These are phyloP conservation scores for Colletotrichum agaves DNA, from an alignment of 2,329 filamentous ascomycete species.

Conservation along the genomic window DNA sequence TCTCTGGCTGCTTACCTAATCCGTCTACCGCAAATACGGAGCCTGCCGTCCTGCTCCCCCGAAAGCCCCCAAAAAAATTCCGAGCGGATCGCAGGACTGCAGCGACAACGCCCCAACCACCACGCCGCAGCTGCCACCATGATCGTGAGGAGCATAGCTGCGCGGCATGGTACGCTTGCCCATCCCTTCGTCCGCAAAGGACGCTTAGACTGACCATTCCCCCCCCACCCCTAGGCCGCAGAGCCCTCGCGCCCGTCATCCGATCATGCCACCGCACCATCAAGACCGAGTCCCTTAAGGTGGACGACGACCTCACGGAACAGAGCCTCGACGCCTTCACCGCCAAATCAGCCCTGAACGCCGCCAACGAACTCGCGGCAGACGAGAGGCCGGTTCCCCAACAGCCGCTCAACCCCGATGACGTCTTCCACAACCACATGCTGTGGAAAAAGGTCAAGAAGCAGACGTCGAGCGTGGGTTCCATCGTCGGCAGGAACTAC, in stretches of 20 bases:
- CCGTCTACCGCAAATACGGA: background rate
- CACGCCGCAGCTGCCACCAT: conserved; percentile 52
- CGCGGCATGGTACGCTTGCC: conserved; percentile 64
- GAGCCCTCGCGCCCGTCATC: conserved; percentile 59
- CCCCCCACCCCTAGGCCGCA: conserved; percentile 56
- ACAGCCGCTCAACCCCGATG: background rate
- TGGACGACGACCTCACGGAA: conserved; percentile 38
- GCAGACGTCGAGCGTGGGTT: conserved; percentile 52
- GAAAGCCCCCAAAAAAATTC: conserved; percentile 38
- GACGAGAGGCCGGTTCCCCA: background rate
- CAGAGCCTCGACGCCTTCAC: conserved; percentile 40
- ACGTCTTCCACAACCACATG: background rate
- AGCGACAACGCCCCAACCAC: conserved; percentile 58
- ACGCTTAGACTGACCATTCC: conserved; percentile 31
- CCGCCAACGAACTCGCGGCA: background rate
- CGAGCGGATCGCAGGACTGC: conserved; percentile 32
- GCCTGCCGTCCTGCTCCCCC: conserved; percentile 27
- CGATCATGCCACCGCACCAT: conserved; percentile 54
- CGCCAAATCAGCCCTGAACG: conserved; percentile 36
- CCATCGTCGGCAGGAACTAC: conserved; percentile 66
- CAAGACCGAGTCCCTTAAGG: conserved; percentile 46
- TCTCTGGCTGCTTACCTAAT: conserved; percentile 31
- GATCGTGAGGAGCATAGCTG: conserved; percentile 65
- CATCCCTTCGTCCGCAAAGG: conserved; percentile 18
- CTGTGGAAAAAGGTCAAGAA: conserved; percentile 9